phyloP scores from a whole-genome alignment of 306 rosid species.

The Castanopsis chinensis region DNA sequence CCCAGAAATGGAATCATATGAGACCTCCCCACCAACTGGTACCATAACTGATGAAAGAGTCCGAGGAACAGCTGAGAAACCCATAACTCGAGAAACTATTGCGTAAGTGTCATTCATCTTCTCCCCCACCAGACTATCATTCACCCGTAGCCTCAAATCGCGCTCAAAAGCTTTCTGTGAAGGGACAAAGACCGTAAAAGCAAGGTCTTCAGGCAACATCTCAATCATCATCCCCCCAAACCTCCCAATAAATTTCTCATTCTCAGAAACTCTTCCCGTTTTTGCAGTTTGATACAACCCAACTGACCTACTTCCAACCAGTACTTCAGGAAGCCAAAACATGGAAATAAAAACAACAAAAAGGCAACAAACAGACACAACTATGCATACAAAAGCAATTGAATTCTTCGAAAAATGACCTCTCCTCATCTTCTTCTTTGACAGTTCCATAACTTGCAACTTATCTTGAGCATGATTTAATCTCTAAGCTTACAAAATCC shows the following conservation, averaged over 20 bases:
- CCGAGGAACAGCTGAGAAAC: slow-evolving; percentile 74
- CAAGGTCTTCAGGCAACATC: slow-evolving; percentile 82
- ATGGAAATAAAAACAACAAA: slow-evolving; percentile 37
- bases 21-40: slow-evolving; percentile 36
- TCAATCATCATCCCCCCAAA: slow-evolving; percentile 79
- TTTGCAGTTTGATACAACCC: slow-evolving; percentile 30
- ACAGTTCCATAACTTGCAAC: neutral
- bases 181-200: slow-evolving; percentile 77
- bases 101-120: slow-evolving; percentile 70
- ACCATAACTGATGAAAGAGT: slow-evolving; percentile 41
- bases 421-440: slow-evolving; percentile 46
- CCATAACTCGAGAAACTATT: slow-evolving; percentile 57
- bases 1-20: slow-evolving; percentile 78
- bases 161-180: slow-evolving; percentile 75
- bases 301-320: slow-evolving; percentile 17
- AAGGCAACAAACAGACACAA: slow-evolving; percentile 47
- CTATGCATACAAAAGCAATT: slow-evolving; percentile 39
- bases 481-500: neutral
- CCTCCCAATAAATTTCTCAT: slow-evolving; percentile 29
- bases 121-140: slow-evolving; percentile 43
- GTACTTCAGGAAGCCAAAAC: slow-evolving; percentile 61
- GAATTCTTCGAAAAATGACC: slow-evolving; percentile 42
- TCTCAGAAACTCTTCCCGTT: slow-evolving; percentile 29
- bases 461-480: neutral
- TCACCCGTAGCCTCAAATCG: slow-evolving; percentile 45